Percentiles rank a stretch among this genome's conserved stretches.
Evolutionary conservation across 345 rosid species (phyloP).

Genomic region (Corymbia maculata): DNA sequence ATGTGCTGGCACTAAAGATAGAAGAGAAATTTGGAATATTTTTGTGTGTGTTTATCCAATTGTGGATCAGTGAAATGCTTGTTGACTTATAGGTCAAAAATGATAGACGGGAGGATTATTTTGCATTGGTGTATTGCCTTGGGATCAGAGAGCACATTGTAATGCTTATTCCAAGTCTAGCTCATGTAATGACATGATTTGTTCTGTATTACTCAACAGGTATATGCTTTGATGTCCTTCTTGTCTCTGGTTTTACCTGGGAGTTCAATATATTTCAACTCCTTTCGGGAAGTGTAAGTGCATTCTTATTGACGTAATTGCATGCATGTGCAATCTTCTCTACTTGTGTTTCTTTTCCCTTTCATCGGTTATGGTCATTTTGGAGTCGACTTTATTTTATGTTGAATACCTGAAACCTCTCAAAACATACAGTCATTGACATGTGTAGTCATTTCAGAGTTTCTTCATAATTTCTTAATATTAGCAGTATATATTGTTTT

Average conservation of each 20-base stretch:
- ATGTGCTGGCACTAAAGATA: neutral
- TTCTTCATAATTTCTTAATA: neutral
- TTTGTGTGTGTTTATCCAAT: neutral
- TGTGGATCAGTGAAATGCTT: neutral
- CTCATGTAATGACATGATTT: neutral
- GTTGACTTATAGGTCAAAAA: neutral
- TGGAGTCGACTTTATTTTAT: neutral
- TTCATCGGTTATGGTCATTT: neutral
- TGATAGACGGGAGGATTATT: neutral
- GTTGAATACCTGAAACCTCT: neutral
- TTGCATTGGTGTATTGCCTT: neutral
- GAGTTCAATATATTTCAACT: slow-evolving; percentile 83
- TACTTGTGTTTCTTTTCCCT: neutral
- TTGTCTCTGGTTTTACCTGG: slow-evolving; percentile 67
- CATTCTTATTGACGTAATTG: neutral
- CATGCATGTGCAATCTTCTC: neutral
- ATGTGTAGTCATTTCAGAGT: neutral
- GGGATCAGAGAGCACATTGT: neutral
- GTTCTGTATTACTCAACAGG: slow-evolving; percentile 23
- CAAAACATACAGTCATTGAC: neutral
- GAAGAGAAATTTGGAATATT: neutral
- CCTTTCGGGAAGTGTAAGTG: slow-evolving; percentile 94
- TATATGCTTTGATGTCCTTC: slow-evolving; percentile 89
- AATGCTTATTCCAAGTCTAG: neutral
- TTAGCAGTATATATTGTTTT: neutral